Conservation (phyloP, 1,139 yeast genomes). For the Magnusiomyces sp. region DNA sequence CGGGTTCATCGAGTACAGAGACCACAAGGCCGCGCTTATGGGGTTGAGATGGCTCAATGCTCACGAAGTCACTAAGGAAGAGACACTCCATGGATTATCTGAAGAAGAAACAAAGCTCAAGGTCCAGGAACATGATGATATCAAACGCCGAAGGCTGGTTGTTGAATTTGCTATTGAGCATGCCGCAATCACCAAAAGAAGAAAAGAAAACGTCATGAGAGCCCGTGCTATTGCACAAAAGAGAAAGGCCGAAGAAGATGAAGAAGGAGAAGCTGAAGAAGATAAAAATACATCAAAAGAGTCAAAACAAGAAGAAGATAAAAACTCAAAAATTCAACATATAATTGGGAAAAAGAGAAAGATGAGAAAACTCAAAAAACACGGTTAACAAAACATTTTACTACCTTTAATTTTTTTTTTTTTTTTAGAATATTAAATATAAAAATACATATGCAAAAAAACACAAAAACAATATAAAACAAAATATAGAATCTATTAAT, state of each 20-base stretch:
- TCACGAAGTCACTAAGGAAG: constrained; percentile 67
- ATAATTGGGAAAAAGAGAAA: constrained; percentile 27
- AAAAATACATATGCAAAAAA: not conserved
- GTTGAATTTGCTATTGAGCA: constrained; percentile 96
- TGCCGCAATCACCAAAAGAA: constrained; percentile 84
- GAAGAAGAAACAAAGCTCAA: constrained; percentile 49
- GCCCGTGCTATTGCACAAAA: constrained; percentile 20
- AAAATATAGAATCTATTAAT: constrained; percentile 18
- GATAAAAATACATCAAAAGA: constrained; percentile 9
- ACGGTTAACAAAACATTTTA: not conserved
- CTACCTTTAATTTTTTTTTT: not conserved
- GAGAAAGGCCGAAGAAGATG: constrained; percentile 29
- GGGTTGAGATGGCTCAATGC: constrained; percentile 96
- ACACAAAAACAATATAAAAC: not conserved
- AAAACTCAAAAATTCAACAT: constrained; percentile 15
- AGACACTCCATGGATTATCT: constrained; percentile 59
- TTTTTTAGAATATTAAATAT: not conserved
- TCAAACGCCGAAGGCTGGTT: constrained; percentile 63
- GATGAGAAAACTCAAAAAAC: constrained; percentile 19
- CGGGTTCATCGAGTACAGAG: constrained; percentile 89
- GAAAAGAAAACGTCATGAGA: constrained; percentile 46
- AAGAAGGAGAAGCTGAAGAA: constrained; percentile 33
- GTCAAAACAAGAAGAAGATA: constrained; percentile 17
- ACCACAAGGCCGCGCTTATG: constrained; percentile 90
- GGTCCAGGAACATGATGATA: constrained; percentile 39